phyloP scores from a whole-genome alignment of 495 filamentous ascomycete species.

The Thermochaetoides thermophila region DNA sequence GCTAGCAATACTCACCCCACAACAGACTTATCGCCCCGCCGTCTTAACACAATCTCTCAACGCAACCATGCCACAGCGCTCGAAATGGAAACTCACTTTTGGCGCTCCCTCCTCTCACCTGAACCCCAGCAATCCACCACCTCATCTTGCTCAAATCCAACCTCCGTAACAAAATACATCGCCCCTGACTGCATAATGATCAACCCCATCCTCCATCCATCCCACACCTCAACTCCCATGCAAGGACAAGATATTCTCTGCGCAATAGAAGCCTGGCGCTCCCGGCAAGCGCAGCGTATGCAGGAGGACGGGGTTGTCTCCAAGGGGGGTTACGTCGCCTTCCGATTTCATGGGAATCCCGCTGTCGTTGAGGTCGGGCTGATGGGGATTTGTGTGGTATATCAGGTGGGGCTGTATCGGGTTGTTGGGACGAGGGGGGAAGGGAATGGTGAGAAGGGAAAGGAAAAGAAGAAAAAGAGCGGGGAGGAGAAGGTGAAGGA shows the following conservation, averaged over 20 bases:
- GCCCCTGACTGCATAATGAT: constrained; percentile 25
- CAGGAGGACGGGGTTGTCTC: constrained; percentile 3
- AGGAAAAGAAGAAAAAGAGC: not conserved
- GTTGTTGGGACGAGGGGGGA: constrained; percentile 7
- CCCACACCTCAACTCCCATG: constrained; percentile 2
- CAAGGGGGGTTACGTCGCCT: constrained; percentile 12
- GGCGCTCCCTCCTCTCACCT: constrained; percentile 17
- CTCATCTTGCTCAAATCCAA: constrained; percentile 10
- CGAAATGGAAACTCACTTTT: constrained; percentile 21
- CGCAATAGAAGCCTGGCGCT: constrained; percentile 1
- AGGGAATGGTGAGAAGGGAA: too few species aligned
- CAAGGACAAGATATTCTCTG: constrained; percentile 12
- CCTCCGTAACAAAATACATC: constrained; percentile 18
- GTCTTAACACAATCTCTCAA: constrained; percentile 24
- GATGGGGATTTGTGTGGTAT: constrained; percentile 20
- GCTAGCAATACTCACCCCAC: too few species aligned
- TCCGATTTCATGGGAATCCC: constrained; percentile 15
- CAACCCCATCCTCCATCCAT: constrained; percentile 17
- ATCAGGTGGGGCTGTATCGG: constrained; percentile 17
- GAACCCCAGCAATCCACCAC: too few species aligned
- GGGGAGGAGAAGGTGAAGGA: constrained; percentile 9
- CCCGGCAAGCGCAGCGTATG: not conserved
- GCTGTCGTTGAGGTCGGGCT: constrained; percentile 22
- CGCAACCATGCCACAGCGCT: constrained; percentile 23
- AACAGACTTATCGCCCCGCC: too few species aligned